These are phyloP conservation scores for Cryptococcus sp. DNA, from an alignment of 1,284 basidiomycete species.

Conservation along the genomic window DNA sequence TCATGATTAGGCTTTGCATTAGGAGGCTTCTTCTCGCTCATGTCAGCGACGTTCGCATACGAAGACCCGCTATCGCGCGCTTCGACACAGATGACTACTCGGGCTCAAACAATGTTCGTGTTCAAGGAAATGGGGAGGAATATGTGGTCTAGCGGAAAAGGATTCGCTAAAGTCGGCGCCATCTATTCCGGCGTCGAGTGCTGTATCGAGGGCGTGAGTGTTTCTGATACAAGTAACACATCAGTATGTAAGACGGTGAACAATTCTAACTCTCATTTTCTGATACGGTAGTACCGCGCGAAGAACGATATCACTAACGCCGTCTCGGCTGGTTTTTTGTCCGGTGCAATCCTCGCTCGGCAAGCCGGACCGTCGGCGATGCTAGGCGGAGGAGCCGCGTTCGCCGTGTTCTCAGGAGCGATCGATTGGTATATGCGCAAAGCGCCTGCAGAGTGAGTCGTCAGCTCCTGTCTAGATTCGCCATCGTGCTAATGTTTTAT, in stretches of 20 bases:
- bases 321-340: constrained; percentile 56
- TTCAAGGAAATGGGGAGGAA: constrained; percentile 93
- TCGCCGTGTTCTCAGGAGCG: constrained; percentile 84
- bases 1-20: constrained; percentile 73
- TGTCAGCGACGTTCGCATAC: constrained; percentile 92
- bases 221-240: neutral
- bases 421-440: constrained; percentile 84
- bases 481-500: neutral
- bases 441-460: constrained; percentile 76
- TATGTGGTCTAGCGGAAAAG: constrained; percentile 88
- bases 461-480: neutral
- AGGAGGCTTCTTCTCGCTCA: constrained; percentile 93
- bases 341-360: constrained; percentile 77
- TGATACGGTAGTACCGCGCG: constrained; percentile 74
- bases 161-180: constrained; percentile 93
- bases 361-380: constrained; percentile 81
- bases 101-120: constrained; percentile 69
- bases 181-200: constrained; percentile 94
- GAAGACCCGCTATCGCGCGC: constrained; percentile 86
- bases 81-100: constrained; percentile 53
- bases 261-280: too few species aligned
- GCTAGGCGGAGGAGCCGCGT: constrained; percentile 78
- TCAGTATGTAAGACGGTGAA: neutral
- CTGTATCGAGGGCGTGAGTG: constrained; percentile 89
- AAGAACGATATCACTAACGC: constrained; percentile 88